phyloP scores from a whole-genome alignment of 2,329 filamentous ascomycete genomes.

The Aphanocladium album region DNA sequence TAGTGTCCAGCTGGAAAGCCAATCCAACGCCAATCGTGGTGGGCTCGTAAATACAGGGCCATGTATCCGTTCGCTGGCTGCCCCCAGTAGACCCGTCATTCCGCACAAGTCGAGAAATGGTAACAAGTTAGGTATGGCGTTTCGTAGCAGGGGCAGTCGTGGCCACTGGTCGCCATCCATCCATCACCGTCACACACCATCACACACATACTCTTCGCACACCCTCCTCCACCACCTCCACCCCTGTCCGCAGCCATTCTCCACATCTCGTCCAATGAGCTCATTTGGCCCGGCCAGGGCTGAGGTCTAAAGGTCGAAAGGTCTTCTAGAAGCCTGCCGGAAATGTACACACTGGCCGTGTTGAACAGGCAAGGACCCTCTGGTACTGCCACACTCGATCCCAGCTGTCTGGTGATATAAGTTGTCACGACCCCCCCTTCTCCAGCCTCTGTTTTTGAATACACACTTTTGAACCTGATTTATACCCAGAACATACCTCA shows the following conservation, averaged over 20 bases:
- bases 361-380: not conserved
- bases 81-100: not conserved
- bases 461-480: not conserved
- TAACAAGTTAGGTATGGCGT: constrained; percentile 7
- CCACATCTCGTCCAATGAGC: constrained; percentile 8
- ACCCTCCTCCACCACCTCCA: not conserved
- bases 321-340: constrained; percentile 11
- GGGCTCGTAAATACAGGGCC: constrained; percentile 1
- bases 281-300: constrained; percentile 8
- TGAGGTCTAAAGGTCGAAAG: not conserved
- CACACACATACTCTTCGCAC: not conserved
- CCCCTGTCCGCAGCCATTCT: constrained; percentile 5
- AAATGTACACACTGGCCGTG: not conserved
- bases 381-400: constrained; percentile 9
- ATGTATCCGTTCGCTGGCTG: constrained; percentile 1
- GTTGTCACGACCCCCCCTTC: constrained; percentile 3
- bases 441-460: not conserved
- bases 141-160: not conserved
- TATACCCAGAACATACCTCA: not conserved
- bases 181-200: not conserved
- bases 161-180: constrained; percentile 1
- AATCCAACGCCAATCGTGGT: not conserved
- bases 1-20: not conserved
- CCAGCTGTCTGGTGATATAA: constrained; percentile 10
- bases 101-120: constrained; percentile 1